Evolutionary conservation across 805 yeast genomes (phyloP).

Genomic region (Scheffersomyces lignosus): DNA sequence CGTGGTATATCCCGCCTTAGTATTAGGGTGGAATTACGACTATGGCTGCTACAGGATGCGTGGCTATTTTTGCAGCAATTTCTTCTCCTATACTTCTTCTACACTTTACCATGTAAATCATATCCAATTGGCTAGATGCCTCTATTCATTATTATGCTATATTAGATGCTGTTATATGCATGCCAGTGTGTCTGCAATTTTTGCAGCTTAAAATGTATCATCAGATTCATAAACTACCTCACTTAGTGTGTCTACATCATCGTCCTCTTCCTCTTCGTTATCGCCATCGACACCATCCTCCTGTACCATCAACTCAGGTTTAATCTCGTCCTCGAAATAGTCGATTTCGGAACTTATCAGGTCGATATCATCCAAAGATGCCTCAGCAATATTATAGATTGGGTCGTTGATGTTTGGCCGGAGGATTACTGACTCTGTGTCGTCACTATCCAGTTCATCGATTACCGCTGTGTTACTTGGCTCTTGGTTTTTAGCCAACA

Average conservation of each 20-base stretch:
- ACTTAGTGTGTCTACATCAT: conserved; percentile 2
- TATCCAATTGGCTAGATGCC: too few species aligned
- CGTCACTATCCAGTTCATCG: conserved; percentile 4
- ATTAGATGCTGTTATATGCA: too few species aligned
- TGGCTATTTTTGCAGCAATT: too few species aligned
- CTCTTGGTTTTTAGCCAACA: conserved; percentile 2
- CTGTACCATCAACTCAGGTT: conserved; percentile 9
- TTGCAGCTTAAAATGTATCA: conserved; percentile 2
- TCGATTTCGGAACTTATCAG: conserved; percentile 19
- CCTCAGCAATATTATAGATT: conserved; percentile 23
- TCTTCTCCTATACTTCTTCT: too few species aligned
- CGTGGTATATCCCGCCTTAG: too few species aligned
- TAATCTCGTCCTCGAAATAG: conserved; percentile 1
- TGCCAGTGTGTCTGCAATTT: too few species aligned
- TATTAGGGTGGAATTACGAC: too few species aligned
- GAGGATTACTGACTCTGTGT: conserved; percentile 5
- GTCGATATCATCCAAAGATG: conserved; percentile 20
- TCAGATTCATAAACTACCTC: conserved; percentile 3
- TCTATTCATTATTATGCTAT: too few species aligned
- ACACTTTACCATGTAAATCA: too few species aligned
- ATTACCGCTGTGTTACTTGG: neutral
- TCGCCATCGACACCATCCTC: too few species aligned
- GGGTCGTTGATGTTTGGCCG: conserved; percentile 3
- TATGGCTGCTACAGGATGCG: too few species aligned
- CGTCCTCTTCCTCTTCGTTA: conserved; percentile 1